Percentiles rank a stretch among this genome's conserved stretches.
These are phyloP conservation scores for Buddleja alternifolia DNA, from an alignment of 257 asterid species.

Conservation along the genomic window DNA sequence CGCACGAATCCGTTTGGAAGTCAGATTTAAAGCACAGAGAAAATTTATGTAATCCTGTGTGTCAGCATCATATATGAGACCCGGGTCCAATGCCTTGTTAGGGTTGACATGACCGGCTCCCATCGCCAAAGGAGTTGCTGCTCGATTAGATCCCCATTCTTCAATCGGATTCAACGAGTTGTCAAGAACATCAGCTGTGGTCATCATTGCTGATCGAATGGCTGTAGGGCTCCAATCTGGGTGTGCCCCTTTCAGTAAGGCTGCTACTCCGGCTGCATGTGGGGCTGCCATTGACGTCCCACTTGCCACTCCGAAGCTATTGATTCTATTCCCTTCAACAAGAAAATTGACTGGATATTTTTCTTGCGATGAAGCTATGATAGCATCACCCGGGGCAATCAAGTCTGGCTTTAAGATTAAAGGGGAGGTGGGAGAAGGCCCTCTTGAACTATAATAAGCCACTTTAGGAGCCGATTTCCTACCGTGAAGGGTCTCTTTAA, in stretches of 20 bases:
- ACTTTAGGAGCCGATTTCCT: not conserved
- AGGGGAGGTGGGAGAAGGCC: not conserved
- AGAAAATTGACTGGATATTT: not conserved
- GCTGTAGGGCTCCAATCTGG: not conserved
- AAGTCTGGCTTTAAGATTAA: not conserved
- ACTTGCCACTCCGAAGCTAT: not conserved
- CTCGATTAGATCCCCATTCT: not conserved
- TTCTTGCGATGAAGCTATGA: not conserved
- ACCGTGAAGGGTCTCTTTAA: not conserved
- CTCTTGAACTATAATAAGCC: not conserved
- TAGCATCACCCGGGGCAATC: not conserved
- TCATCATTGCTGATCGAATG: not conserved
- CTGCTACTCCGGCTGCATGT: not conserved
- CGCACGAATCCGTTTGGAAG: not conserved
- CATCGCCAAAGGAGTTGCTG: not conserved
- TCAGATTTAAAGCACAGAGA: not conserved
- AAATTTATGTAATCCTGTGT: not conserved
- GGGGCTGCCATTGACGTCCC: not conserved
- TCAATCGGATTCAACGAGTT: not conserved
- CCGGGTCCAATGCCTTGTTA: not conserved
- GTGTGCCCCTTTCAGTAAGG: no score
- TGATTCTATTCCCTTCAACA: not conserved
- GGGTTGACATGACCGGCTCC: conserved; percentile 2
- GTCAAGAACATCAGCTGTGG: not conserved
- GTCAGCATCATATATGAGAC: not conserved